Conservation (phyloP, 1,139 yeast species). For the Blastobotrys persicus region DNA sequence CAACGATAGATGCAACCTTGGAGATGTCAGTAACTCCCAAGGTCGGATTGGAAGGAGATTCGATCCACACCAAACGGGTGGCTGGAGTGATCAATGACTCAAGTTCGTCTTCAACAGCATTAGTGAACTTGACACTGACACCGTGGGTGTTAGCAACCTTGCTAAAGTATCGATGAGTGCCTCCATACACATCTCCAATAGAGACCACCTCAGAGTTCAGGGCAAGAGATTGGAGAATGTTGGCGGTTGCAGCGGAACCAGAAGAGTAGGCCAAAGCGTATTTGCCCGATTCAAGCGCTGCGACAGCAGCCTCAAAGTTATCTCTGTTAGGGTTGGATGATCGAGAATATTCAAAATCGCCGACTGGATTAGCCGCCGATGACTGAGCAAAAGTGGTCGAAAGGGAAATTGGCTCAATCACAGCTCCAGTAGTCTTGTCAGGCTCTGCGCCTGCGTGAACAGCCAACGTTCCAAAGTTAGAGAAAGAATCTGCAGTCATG, state of each 20-base stretch:
- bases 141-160: slow-evolving; percentile 82
- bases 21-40: slow-evolving; percentile 70
- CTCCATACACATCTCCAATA: slow-evolving; percentile 89
- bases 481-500: slow-evolving; percentile 4
- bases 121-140: slow-evolving; percentile 66
- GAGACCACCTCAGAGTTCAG: slow-evolving; percentile 73
- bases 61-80: slow-evolving; percentile 81
- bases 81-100: slow-evolving; percentile 54
- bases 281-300: slow-evolving; percentile 74
- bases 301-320: slow-evolving; percentile 76
- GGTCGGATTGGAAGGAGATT: slow-evolving; percentile 88
- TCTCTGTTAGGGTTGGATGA: slow-evolving; percentile 88
- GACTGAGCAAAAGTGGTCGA: slow-evolving; percentile 85
- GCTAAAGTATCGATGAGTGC: slow-evolving; percentile 89
- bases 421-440: slow-evolving; percentile 80
- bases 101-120: slow-evolving; percentile 60
- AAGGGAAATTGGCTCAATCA: slow-evolving; percentile 78
- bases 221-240: slow-evolving; percentile 70
- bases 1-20: slow-evolving; percentile 54
- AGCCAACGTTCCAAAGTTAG: slow-evolving; percentile 68
- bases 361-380: slow-evolving; percentile 74
- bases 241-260: slow-evolving; percentile 85
- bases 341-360: slow-evolving; percentile 81
- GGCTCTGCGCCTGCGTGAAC: slow-evolving; percentile 80
- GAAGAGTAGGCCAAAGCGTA: slow-evolving; percentile 79